These are phyloP conservation scores for Paxillus ammoniavirescens DNA, from an alignment of 768 basidiomycete genomes.

Conservation along the genomic window DNA sequence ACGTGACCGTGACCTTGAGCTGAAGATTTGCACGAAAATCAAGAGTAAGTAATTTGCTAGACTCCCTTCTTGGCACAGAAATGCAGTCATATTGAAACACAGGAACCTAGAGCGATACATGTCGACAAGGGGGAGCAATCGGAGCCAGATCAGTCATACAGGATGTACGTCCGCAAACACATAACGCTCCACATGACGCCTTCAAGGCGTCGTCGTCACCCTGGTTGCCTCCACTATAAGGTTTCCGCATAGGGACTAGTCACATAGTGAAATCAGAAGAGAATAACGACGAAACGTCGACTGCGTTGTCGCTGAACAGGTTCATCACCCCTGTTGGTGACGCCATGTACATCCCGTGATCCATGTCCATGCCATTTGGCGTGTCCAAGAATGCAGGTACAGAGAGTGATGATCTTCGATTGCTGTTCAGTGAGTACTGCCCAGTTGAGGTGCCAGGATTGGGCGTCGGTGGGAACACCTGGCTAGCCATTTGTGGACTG, in stretches of 20 bases:
- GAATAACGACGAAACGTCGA: slow-evolving; percentile 37
- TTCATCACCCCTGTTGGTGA: slow-evolving; percentile 57
- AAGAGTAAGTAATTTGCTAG: neutral
- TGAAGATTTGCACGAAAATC: neutral
- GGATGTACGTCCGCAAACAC: slow-evolving; percentile 4
- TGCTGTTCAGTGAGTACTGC: slow-evolving; percentile 24
- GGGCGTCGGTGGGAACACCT: slow-evolving; percentile 22
- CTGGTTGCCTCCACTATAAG: slow-evolving; percentile 17
- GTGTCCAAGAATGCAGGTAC: slow-evolving; percentile 29
- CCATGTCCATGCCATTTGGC: slow-evolving; percentile 44
- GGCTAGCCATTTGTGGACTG: slow-evolving; percentile 23
- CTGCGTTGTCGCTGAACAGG: slow-evolving; percentile 48
- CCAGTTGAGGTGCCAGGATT: slow-evolving; percentile 10
- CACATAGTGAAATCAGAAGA: slow-evolving; percentile 29
- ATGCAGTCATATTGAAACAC: neutral
- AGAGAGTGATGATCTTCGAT: slow-evolving; percentile 23
- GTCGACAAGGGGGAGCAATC: slow-evolving; percentile 2
- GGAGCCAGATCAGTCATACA: slow-evolving; percentile 15
- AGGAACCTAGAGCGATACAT: slow-evolving; percentile 9
- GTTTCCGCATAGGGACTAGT: slow-evolving; percentile 29
- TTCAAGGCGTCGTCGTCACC: slow-evolving; percentile 26
- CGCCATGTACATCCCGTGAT: slow-evolving; percentile 52
- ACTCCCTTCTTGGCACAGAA: neutral
- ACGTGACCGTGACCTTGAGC: slow-evolving; percentile 9
- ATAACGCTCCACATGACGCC: neutral